These are phyloP conservation scores for Aspergillus fumigatiaffinis DNA, from an alignment of 2,329 filamentous ascomycete genomes.

Conservation along the genomic window DNA sequence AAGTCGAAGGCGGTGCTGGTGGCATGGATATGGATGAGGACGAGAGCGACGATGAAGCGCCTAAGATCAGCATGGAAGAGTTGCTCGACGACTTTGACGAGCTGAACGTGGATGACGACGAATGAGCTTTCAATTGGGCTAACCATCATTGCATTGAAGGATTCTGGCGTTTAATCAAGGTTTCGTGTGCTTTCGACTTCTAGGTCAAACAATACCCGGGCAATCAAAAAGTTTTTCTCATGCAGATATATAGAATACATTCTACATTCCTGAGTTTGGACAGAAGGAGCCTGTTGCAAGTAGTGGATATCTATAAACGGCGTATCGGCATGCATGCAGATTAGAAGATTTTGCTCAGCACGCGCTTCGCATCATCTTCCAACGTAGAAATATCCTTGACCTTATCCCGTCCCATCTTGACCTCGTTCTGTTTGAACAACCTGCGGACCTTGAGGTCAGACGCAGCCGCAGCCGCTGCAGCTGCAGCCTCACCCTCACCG, in stretches of 20 bases:
- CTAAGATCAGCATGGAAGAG: constrained; percentile 72
- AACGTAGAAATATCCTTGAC: constrained; percentile 23
- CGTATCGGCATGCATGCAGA: not conserved
- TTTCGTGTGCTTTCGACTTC: not conserved
- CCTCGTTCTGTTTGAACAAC: constrained; percentile 44
- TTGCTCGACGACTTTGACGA: constrained; percentile 92
- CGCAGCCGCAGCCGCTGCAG: constrained; percentile 7
- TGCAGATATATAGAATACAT: not conserved
- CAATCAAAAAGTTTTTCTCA: not conserved
- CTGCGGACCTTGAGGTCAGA: constrained; percentile 25
- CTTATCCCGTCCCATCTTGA: constrained; percentile 23
- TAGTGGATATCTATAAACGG: not conserved
- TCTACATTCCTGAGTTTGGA: not conserved
- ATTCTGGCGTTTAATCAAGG: not conserved
- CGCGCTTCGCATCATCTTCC: constrained; percentile 40
- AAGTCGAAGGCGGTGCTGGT: constrained; percentile 29
- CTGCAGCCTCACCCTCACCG: constrained; percentile 9
- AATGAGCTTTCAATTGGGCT: constrained; percentile 13
- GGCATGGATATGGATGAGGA: constrained; percentile 58
- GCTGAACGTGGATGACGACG: constrained; percentile 62
- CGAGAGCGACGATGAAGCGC: constrained; percentile 62
- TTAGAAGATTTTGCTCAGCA: constrained; percentile 46
- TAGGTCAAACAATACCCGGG: not conserved
- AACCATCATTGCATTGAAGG: not conserved
- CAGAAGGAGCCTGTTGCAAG: not conserved